Base-by-base conservation (phyloP, 495 filamentous ascomycete species). In the Penicillium paradoxum region DNA sequence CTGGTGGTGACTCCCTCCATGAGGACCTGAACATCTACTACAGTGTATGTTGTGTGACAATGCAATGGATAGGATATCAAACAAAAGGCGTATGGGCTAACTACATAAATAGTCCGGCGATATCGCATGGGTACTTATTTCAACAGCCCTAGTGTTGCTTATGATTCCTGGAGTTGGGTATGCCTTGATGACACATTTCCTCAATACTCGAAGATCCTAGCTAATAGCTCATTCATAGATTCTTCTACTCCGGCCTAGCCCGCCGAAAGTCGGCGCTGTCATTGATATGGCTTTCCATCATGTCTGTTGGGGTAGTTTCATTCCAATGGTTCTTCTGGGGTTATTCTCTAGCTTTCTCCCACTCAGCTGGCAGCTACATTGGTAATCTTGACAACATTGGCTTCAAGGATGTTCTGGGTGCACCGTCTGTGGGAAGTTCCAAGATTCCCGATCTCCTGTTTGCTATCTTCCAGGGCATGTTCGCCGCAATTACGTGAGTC, bases 291-390 rank as follows among this genome's bases (percentile, higher is more conserved):
- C 83, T 97, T 17, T 91, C 91, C n/a, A 77, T 97, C 67, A 96
- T 97, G 87, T 85, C 91, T n/a, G 84, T 87, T 18, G 90, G 88
- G 14, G 85, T 98, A 42, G 84, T 90, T 9, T 86, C 84, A 21
- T 96, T 98, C 74, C 92, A 97, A 70, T 98, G 93, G 92, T 98
- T 97, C 78, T 96, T 98, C 79, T 97, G 92, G 93, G 93, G 93
- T 34, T 97, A 92, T 68, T 96, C 90, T 3, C 76, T 98, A 30
- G 82, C 91, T 39, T 98, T 97, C 76, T 95, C 90, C 22, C 89
- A 95, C 68, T 76, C 81, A 10, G 90, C 88, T 13, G 88, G 88
- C 47, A 80, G 73, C 43, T 98, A 79, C 72, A 90, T 98, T 57
- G 93, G 93, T 22, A 78, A 92, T 59, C 75, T 98, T 14, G 69